phyloP scores from a whole-genome alignment of 2,329 filamentous ascomycete species.

The Monilinia fructigena region DNA sequence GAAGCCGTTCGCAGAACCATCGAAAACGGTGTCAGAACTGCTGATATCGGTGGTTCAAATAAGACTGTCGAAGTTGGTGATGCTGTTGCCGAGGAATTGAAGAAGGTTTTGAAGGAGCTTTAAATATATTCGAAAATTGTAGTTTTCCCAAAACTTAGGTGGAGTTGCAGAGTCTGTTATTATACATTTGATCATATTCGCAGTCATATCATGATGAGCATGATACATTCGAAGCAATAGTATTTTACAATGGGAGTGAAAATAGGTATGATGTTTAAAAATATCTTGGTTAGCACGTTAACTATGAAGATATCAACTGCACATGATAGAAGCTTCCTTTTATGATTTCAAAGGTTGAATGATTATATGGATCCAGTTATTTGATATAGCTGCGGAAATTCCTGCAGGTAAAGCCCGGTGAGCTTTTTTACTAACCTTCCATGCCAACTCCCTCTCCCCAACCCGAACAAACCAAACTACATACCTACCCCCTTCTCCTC shows the following conservation, averaged over 20 bases:
- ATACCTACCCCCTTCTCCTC: no score
- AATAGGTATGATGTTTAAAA: neutral
- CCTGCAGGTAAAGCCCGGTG: neutral
- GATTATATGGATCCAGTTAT: neutral
- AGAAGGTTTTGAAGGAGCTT: constrained; percentile 55
- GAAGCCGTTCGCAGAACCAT: constrained; percentile 76
- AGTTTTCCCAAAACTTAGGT: neutral
- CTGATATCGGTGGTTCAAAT: constrained; percentile 77
- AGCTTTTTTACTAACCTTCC: neutral
- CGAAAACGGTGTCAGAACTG: constrained; percentile 74
- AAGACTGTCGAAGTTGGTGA: constrained; percentile 80
- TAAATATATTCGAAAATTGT: constrained; percentile 6
- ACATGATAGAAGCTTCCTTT: neutral
- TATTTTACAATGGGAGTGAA: neutral
- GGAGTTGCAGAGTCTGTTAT: neutral
- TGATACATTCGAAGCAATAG: neutral
- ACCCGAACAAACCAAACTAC: no score
- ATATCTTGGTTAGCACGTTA: neutral
- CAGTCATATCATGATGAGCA: neutral
- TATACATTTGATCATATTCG: neutral
- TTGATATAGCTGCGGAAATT: neutral
- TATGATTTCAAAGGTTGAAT: neutral
- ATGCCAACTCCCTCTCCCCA: no score
- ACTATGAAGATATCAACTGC: neutral
- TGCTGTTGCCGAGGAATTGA: constrained; percentile 72